These are phyloP conservation scores for Podospora anserina DNA, from an alignment of 495 filamentous ascomycete genomes.

Conservation along the genomic window DNA sequence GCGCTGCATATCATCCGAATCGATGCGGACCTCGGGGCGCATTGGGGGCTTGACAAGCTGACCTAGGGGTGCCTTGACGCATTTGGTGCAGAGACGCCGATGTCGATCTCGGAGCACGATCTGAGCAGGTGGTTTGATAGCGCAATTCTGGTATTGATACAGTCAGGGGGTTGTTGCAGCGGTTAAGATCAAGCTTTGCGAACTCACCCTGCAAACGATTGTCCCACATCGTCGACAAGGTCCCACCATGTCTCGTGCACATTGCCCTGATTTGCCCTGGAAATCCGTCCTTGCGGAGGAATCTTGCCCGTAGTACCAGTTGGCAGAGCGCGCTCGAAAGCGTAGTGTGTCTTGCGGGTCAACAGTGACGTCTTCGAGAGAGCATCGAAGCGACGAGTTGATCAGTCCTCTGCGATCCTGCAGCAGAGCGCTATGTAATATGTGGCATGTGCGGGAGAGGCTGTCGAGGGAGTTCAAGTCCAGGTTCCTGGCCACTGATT, in stretches of 20 bases:
- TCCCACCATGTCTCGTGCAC: constrained; percentile 79
- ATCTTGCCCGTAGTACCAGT: constrained; percentile 52
- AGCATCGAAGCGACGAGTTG: constrained; percentile 71
- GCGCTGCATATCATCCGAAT: constrained; percentile 48
- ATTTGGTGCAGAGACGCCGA: constrained; percentile 72
- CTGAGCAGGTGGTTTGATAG: constrained; percentile 66
- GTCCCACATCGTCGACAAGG: constrained; percentile 75
- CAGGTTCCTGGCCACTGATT: constrained; percentile 66
- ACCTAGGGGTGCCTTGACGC: constrained; percentile 62
- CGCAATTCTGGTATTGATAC: constrained; percentile 66
- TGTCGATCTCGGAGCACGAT: constrained; percentile 63
- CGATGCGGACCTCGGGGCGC: constrained; percentile 26
- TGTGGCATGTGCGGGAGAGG: constrained; percentile 74
- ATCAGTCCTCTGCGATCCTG: constrained; percentile 71
- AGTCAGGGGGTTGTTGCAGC: background rate
- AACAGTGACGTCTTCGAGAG: constrained; percentile 57
- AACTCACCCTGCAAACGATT: constrained; percentile 72
- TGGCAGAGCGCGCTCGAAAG: constrained; percentile 48
- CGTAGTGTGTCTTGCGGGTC: constrained; percentile 48
- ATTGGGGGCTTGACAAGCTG: constrained; percentile 36
- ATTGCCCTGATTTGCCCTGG: constrained; percentile 66
- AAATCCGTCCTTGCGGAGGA: constrained; percentile 25
- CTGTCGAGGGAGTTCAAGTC: constrained; percentile 83
- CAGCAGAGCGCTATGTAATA: constrained; percentile 69
- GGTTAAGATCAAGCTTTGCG: background rate